Conservation (phyloP, 1,139 yeast species). For the Hansenula anomala region DNA sequence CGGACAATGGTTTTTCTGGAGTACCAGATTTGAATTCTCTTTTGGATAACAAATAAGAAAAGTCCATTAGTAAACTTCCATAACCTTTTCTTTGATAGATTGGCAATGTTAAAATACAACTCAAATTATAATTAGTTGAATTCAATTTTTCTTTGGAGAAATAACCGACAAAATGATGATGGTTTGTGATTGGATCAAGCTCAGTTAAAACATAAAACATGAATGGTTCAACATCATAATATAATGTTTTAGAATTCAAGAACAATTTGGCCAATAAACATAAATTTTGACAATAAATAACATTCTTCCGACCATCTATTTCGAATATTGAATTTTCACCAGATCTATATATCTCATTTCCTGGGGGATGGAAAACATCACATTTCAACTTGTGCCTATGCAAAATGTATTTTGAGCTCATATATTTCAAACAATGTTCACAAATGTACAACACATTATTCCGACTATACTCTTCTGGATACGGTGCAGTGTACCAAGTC, state of each 20-base stretch:
- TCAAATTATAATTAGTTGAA: conserved; percentile 72
- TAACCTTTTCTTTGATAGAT: conserved; percentile 84
- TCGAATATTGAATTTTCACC: conserved; percentile 72
- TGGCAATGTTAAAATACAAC: conserved; percentile 89
- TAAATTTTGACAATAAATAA: conserved; percentile 79
- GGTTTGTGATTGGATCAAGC: conserved; percentile 42
- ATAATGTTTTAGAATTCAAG: conserved; percentile 83
- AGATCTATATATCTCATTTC: conserved; percentile 82
- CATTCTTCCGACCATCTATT: conserved; percentile 84
- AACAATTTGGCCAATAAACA: conserved; percentile 88
- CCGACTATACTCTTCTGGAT: conserved; percentile 79
- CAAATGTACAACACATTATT: conserved; percentile 67
- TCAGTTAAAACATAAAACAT: conserved; percentile 82
- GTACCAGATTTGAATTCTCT: conserved; percentile 81
- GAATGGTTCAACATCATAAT: conserved; percentile 94
- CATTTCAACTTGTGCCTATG: conserved; percentile 74
- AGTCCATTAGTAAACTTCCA: conserved; percentile 84
- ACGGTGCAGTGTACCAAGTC: conserved; percentile 93
- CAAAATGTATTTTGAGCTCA: conserved; percentile 63
- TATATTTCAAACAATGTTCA: conserved; percentile 80
- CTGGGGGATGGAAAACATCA: conserved; percentile 74
- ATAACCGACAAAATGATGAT: conserved; percentile 85
- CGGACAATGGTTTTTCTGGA: conserved; percentile 92
- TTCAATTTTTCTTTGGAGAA: conserved; percentile 85
- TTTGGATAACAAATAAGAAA: conserved; percentile 74